Base-by-base conservation (phyloP, 257 asterid species). In the Fraxinus anomala region DNA sequence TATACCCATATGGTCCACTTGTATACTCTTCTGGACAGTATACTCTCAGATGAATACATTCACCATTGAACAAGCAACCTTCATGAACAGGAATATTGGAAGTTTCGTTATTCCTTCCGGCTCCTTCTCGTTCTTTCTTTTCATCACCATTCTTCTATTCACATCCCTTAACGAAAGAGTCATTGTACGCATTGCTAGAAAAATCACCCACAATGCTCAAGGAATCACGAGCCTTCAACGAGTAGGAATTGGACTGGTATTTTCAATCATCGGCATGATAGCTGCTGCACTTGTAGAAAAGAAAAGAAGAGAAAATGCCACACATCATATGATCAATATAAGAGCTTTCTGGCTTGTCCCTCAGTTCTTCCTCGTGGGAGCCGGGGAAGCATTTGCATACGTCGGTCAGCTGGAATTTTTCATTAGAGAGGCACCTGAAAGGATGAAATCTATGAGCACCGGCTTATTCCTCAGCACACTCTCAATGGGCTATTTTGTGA, bases 341-440 rank as follows among this genome's bases (percentile, higher is more conserved):
- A 73, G 89, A 0, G 98, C 98, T 0, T 92, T 94, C 69, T 94
- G 97, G 98, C 78, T 94, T 11, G 92, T 90, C 8, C 97, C 96
- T 13, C 98, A 94, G 80, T 92, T 89, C 68, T 92, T 92, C 80
- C 80, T 94, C 0, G 96, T 94, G 0, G 98, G 98, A 40, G 97
- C 98, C 0, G 97, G 97, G 0, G 98, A 94, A 77, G 97, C 97
- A 1, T 94, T 94, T 66, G 96, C 92, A 4, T 94, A 94, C 31
- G 98, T 94, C 1, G 98, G 98, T 4, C 98, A 94, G 89, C 92
- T 94, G 0, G 97, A 94, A 85, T 94, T 94, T 68, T 94, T 94
- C 80, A 92, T 92, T 40, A 77, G 94, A 28, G 98, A 94, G 85
- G 98, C 96, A 30, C 97, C 98, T 0, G 96, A 87, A 82, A 82